Conservation (phyloP, 2,329 filamentous ascomycete genomes). For the Lojkania enalia region DNA sequence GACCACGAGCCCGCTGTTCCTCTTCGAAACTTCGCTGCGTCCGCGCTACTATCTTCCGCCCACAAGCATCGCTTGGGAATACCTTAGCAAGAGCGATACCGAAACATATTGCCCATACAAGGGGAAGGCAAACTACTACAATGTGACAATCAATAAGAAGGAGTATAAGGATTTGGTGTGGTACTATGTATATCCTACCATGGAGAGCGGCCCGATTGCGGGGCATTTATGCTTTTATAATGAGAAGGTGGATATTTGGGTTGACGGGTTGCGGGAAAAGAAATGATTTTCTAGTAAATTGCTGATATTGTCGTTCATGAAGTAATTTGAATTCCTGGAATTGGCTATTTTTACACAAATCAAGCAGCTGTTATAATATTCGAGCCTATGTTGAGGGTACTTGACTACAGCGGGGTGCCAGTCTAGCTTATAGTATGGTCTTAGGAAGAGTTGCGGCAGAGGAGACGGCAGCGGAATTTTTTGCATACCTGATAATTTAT, state of each 20-base stretch:
- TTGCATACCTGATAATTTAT: no score
- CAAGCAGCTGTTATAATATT: no score
- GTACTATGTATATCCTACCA: slow-evolving; percentile 63
- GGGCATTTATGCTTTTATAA: slow-evolving; percentile 68
- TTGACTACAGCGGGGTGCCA: no score
- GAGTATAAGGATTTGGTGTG: slow-evolving; percentile 60
- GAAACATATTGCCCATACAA: slow-evolving; percentile 69
- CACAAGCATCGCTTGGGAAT: slow-evolving; percentile 52
- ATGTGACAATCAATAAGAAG: slow-evolving; percentile 54
- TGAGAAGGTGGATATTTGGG: slow-evolving; percentile 66
- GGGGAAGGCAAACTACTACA: slow-evolving; percentile 65
- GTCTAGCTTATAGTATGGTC: no score
- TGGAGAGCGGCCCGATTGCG: slow-evolving; percentile 60
- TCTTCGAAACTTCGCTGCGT: slow-evolving; percentile 64
- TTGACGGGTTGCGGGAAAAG: slow-evolving; percentile 56
- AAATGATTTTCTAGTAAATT: no score
- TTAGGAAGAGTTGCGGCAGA: no score
- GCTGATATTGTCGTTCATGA: no score
- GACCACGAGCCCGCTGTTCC: slow-evolving; percentile 52
- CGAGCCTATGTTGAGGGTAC: no score
- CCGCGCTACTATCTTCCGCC: slow-evolving; percentile 63
- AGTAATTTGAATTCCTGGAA: no score
- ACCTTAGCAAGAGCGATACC: slow-evolving; percentile 56
- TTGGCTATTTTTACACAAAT: no score
- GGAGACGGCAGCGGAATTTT: no score